Percentiles rank a stretch among this genome's conserved stretches.
Conservation (phyloP, 2,329 filamentous ascomycete genomes). For the Uncinocarpus reesii region DNA sequence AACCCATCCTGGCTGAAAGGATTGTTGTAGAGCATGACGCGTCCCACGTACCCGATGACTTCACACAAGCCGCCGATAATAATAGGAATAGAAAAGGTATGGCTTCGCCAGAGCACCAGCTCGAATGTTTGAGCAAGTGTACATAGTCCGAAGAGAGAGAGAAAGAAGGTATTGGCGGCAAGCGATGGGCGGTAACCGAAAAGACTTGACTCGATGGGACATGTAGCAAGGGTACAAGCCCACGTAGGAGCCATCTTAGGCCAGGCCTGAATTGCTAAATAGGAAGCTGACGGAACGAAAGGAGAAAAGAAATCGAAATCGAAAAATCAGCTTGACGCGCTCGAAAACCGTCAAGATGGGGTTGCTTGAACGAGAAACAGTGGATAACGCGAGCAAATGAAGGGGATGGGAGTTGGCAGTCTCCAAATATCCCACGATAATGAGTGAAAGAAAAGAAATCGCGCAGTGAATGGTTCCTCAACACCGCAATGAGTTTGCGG, state of each 20-base stretch:
- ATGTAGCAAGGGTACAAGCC: slow-evolving; percentile 30
- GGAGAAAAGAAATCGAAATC: background rate
- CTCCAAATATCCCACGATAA: too few species aligned
- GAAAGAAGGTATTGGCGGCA: slow-evolving; percentile 34
- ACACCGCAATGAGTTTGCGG: too few species aligned
- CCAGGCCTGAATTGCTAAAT: background rate
- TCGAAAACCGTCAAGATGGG: too few species aligned
- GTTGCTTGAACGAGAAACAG: background rate
- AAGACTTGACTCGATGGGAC: slow-evolving; percentile 32
- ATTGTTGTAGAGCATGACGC: slow-evolving; percentile 48
- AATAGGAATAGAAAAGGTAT: slow-evolving; percentile 42
- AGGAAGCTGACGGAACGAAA: background rate
- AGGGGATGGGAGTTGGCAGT: too few species aligned
- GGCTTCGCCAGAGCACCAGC: slow-evolving; percentile 30
- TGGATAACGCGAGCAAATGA: too few species aligned
- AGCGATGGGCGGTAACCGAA: slow-evolving; percentile 39
- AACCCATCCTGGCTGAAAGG: slow-evolving; percentile 52
- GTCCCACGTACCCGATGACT: slow-evolving; percentile 53
- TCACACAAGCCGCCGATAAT: slow-evolving; percentile 48
- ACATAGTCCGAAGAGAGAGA: slow-evolving; percentile 36
- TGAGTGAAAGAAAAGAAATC: background rate
- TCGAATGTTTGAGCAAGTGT: slow-evolving; percentile 31
- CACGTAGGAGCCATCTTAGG: background rate
- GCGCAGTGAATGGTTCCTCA: background rate
- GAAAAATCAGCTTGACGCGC: too few species aligned